A percentile compares a stretch with the other conserved stretches of the same genome.
phyloP scores from a whole-genome alignment of 768 basidiomycete genomes.

The Kondoa malvinella region DNA sequence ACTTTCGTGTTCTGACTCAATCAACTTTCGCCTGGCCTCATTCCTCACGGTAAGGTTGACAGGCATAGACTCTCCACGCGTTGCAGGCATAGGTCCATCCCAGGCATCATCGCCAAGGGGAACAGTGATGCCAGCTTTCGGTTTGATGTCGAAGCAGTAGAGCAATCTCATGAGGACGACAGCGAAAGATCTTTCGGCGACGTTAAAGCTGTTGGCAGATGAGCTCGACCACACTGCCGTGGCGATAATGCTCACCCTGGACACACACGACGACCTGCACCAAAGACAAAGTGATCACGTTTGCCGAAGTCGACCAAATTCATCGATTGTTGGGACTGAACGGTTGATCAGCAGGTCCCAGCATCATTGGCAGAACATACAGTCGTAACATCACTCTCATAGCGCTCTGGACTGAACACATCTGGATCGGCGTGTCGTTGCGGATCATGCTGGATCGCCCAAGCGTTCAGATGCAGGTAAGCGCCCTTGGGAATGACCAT shows the following conservation, averaged over 20 bases:
- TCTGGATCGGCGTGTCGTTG: too few relatives aligned
- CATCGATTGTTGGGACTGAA: too few relatives aligned
- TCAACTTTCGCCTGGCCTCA: neutral
- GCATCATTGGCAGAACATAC: too few relatives aligned
- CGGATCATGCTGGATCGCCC: too few relatives aligned
- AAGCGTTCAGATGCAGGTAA: too few relatives aligned
- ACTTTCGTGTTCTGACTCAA: constrained; percentile 4
- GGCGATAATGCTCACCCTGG: constrained; percentile 7
- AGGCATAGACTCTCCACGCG: constrained; percentile 3
- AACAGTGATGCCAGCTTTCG: neutral
- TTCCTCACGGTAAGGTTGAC: constrained; percentile 4
- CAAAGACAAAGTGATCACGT: constrained; percentile 10
- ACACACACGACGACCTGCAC: constrained; percentile 6
- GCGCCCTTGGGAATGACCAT: too few relatives aligned
- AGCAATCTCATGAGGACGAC: neutral
- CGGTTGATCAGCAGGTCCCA: too few relatives aligned
- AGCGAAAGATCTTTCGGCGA: neutral
- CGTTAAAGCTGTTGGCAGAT: neutral
- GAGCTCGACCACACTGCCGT: constrained; percentile 2
- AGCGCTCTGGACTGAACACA: too few relatives aligned
- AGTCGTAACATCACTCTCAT: too few relatives aligned
- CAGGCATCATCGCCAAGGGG: neutral
- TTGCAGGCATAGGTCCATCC: constrained; percentile 10
- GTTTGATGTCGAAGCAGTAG: neutral
- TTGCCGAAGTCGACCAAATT: constrained; percentile 4